These are phyloP conservation scores for Suhomyces vadensis DNA, from an alignment of 805 yeast species.

Conservation along the genomic window DNA sequence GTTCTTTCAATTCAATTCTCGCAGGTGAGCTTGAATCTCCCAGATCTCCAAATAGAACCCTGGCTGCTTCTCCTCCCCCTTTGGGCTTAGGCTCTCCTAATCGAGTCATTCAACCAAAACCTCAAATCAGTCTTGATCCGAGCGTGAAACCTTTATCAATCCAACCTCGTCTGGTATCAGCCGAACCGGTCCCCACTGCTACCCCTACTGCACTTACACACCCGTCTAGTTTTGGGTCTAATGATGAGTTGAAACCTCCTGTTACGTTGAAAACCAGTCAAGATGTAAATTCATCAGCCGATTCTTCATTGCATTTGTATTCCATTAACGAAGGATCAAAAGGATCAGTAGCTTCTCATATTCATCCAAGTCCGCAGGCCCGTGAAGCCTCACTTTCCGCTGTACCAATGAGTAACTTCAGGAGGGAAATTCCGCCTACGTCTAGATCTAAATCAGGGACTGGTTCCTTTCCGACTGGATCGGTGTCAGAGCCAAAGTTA, in stretches of 20 bases:
- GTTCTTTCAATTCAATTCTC: conserved; percentile 19
- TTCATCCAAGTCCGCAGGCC: not conserved
- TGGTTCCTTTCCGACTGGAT: conserved; percentile 7
- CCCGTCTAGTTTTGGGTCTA: not conserved
- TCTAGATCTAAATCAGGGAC: not conserved
- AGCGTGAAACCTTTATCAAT: not conserved
- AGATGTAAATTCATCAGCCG: conserved; percentile 1
- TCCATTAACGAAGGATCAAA: conserved; percentile 7
- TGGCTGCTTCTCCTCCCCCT: not conserved
- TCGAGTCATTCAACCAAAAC: not conserved
- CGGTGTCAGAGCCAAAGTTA: conserved; percentile 6
- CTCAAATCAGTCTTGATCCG: not conserved
- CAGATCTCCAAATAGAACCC: conserved; percentile 1
- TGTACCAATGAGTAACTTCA: not conserved
- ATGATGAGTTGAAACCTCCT: conserved; percentile 5
- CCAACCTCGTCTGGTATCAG: not conserved
- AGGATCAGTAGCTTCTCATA: not conserved
- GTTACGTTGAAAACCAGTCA: not conserved
- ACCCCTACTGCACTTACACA: conserved; percentile 6
- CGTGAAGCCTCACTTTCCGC: not conserved
- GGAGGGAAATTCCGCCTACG: no score
- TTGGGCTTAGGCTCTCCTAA: not conserved
- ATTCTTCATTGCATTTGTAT: conserved; percentile 7
- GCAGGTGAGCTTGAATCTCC: conserved; percentile 4
- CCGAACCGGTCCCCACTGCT: not conserved